A percentile compares a stretch with the other conserved stretches of the same genome.
phyloP scores from a whole-genome alignment of 768 basidiomycete species.

The Pisolithus tinctorius region DNA sequence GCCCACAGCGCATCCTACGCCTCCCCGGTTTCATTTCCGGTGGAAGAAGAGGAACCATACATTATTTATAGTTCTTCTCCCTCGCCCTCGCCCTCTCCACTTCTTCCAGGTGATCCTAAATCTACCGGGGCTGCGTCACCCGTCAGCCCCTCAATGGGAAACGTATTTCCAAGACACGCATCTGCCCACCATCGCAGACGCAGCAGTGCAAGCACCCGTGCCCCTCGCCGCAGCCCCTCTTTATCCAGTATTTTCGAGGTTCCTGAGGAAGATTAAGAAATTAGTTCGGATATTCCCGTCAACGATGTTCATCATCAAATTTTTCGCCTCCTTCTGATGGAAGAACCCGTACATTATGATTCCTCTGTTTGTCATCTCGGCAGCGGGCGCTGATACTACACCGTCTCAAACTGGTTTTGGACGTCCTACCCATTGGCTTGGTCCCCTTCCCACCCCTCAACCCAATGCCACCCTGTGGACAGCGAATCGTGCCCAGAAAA shows the following conservation, averaged over 20 bases:
- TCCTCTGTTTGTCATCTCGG: background rate
- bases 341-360: background rate
- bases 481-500: slow-evolving; percentile 4
- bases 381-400: background rate
- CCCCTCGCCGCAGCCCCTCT: slow-evolving; percentile 25
- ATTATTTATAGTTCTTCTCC: slow-evolving; percentile 29
- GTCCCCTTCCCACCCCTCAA: background rate
- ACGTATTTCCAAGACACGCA: slow-evolving; percentile 7
- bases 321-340: background rate
- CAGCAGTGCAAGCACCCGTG: slow-evolving; percentile 26
- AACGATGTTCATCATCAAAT: background rate
- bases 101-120: slow-evolving; percentile 24
- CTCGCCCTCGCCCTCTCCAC: slow-evolving; percentile 25
- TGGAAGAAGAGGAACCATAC: slow-evolving; percentile 27
- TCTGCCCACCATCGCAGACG: slow-evolving; percentile 23
- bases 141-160: slow-evolving; percentile 3
- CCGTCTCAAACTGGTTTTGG: slow-evolving; percentile 6
- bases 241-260: slow-evolving; percentile 28
- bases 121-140: slow-evolving; percentile 13
- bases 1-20: slow-evolving; percentile 1
- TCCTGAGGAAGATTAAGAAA: slow-evolving; percentile 24
- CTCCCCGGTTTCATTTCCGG: slow-evolving; percentile 20
- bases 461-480: slow-evolving; percentile 3
- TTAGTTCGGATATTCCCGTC: background rate
- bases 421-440: background rate